Base-by-base conservation (phyloP, 2,329 filamentous ascomycete genomes). In the Aureobasidium sp. region DNA sequence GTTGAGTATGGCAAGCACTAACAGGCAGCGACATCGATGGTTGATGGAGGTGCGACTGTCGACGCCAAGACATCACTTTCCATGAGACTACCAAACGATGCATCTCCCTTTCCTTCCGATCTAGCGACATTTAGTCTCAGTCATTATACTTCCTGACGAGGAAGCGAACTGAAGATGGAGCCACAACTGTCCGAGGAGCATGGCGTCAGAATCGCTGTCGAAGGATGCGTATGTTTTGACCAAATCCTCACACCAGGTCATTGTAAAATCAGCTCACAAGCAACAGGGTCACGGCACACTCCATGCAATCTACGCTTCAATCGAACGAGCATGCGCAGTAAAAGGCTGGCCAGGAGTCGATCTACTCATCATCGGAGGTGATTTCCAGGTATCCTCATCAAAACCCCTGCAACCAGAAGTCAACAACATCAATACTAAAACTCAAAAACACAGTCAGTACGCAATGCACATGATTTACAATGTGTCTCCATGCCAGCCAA, bases 331-430 rank as follows among this genome's bases (percentile, higher is more conserved):
- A 10, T 90, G 87, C 73, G 78, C 84, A 66, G 78, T 82, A 49
- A 88, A 89, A 68, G 82, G 82, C 29, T 97, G 93, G 92, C 80
- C 88, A 66, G 84, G 82, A 37, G 85, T 97, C 34, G 94, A 99
- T 73, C 76, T 97, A 11, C 77, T 99, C 67, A 95, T 99, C 69
- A 96, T 99, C 68, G 91, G 93, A 61, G 94, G 94, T 32, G 94
- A 99, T 72, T 99, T 99, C 67, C 91, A 97, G 79, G 88, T 88
- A 76, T 37, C 65, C 25, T 37, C 36, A 10, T 3, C 9, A n/a
- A n/a, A 42, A 9, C 14, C 25, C 37, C 37, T 21, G 9, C 32
- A 9, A 32, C n/a, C 10, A 25, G 2, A 59, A 42, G 27, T 9
- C 44, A 29, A n/a, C 7, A n/a, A 9, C 32, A 21, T 21, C 21